Percentiles rank a stretch among this genome's conserved stretches.
phyloP scores from a whole-genome alignment of 176 grass and related monocot species.

The Pharus latifolius region DNA sequence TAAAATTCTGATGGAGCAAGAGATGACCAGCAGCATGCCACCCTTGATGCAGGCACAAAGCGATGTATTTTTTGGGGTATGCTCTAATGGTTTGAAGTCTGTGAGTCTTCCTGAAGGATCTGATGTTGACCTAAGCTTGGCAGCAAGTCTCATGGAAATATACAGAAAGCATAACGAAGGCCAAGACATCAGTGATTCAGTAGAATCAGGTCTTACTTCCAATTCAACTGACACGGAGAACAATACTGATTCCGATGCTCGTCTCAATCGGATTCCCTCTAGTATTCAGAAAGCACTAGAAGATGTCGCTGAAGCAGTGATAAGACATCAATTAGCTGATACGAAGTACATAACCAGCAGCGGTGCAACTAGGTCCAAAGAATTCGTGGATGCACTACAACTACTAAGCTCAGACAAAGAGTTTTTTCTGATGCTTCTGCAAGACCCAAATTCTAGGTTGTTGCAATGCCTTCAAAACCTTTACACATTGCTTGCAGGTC shows the following conservation, averaged over 20 bases:
- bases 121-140: slow-evolving; percentile 56
- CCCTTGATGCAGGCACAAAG: slow-evolving; percentile 32
- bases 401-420: slow-evolving; percentile 52
- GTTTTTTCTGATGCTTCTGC: slow-evolving; percentile 57
- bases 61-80: slow-evolving; percentile 11
- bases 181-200: slow-evolving; percentile 12
- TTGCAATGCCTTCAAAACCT: slow-evolving; percentile 47
- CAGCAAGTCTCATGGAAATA: slow-evolving; percentile 47
- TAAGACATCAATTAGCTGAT: slow-evolving; percentile 39
- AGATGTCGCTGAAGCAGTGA: slow-evolving; percentile 52
- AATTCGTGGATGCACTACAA: slow-evolving; percentile 47
- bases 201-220: slow-evolving; percentile 3
- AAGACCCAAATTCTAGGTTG: slow-evolving; percentile 57
- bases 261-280: slow-evolving; percentile 17
- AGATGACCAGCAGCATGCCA: slow-evolving; percentile 55
- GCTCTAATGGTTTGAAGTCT: slow-evolving; percentile 26
- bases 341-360: slow-evolving; percentile 5
- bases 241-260: slow-evolving; percentile 11
- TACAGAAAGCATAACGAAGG: slow-evolving; percentile 35
- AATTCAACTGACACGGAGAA: slow-evolving; percentile 10
- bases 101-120: slow-evolving; percentile 29
- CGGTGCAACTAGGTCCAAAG: slow-evolving; percentile 35
- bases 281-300: slow-evolving; percentile 60
- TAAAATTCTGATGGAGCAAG: slow-evolving; percentile 83
- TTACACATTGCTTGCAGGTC: slow-evolving; percentile 33